Evolutionary conservation across 2,329 filamentous ascomycete genomes (phyloP).

Genomic region (Fusarium penzigii): DNA sequence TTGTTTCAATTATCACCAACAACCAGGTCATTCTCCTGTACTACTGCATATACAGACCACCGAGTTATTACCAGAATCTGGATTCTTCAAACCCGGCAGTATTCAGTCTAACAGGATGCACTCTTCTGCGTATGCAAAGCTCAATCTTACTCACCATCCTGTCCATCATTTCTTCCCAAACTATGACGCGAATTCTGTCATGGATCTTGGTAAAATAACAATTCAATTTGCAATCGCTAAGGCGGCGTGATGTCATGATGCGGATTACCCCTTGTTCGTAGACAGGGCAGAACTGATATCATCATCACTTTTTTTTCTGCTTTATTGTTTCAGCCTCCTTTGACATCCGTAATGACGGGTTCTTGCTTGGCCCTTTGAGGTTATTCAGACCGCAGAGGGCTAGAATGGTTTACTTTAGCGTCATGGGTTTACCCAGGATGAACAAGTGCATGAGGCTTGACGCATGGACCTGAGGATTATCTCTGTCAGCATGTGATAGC

Average conservation of each 20-base stretch:
- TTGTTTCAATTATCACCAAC: too few species aligned
- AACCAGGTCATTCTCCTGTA: too few species aligned
- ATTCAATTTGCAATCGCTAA: background rate
- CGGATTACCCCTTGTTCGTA: constrained; percentile 1
- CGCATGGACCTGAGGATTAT: background rate
- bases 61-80: too few species aligned
- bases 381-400: constrained; percentile 9
- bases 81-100: too few species aligned
- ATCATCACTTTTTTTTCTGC: background rate
- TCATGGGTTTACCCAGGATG: background rate
- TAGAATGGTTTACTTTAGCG: background rate
- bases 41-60: too few species aligned
- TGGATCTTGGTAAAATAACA: background rate
- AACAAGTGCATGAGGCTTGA: background rate
- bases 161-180: too few species aligned
- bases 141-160: too few species aligned
- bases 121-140: too few species aligned
- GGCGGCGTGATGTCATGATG: constrained; percentile 13
- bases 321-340: constrained; percentile 1
- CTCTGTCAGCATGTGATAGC: background rate
- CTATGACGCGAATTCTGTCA: too few species aligned
- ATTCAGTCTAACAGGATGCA: too few species aligned
- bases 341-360: background rate
- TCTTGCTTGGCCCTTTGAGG: constrained; percentile 4
- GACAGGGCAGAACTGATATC: constrained; percentile 8